Base-by-base conservation (phyloP, 2,329 filamentous ascomycete species). In the Paecilomyces dactylethromorphus region DNA sequence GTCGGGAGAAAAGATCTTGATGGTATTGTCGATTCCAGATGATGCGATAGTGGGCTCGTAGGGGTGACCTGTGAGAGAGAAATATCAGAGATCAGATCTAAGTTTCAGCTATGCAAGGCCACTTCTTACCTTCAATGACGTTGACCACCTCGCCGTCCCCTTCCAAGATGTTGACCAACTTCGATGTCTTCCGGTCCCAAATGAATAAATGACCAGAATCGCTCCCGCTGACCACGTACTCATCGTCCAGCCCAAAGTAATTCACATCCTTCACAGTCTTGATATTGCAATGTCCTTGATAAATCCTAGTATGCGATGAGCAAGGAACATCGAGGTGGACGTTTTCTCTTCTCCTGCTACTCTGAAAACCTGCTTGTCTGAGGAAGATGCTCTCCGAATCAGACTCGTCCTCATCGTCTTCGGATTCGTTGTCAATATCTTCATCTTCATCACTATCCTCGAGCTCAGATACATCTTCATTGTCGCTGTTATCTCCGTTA, bases 101-200 rank as follows among this genome's bases (percentile, higher is more conserved):
- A 58, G 24, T 50, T 10, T 31, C 32, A 51, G 24, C 26, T 3
- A 29, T n/a, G 49, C 26, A 29, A 24, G 56, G 3, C 35, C 11
- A 11, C 51, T 56, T 64, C 70, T 54, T 68, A 81, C 83, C 84
- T 78, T 87, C 84, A 13, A 87, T 77, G 15, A 89, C 86, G 65
- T 89, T 89, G 58, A 88, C 86, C n/a, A 87, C 84, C 62, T 89
- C 86, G 24, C 83, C 83, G 67, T 89, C 86, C 1, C 84, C 86
- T 68, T 87, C 81, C 6, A 88, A 76, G 15, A 89, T 85, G 66
- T 87, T 87, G 55, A 88, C 76, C 54, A 89, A 72, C 58, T 84
- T 76, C 18, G 78, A 75, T 3, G 84, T 85, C 65, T 86, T 84
- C 58, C 82, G 80, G 64, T 89, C 85, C 86, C 86, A 88, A 56